Percentiles rank a stretch among this genome's conserved stretches.
Conservation (phyloP, 768 basidiomycete genomes). For the Mycena rebaudengoi region DNA sequence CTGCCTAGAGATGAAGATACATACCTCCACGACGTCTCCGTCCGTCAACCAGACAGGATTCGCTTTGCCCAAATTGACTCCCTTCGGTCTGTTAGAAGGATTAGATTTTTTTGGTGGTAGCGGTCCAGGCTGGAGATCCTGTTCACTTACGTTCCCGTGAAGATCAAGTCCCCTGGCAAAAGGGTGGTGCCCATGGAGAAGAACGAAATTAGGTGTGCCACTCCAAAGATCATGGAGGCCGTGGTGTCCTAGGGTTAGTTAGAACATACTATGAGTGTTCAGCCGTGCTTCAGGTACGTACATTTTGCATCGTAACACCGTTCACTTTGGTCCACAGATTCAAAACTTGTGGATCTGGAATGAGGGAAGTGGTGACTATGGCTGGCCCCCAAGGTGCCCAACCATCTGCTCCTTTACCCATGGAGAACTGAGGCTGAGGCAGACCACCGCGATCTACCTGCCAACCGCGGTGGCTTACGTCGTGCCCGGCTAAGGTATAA, state of each 20-base stretch:
- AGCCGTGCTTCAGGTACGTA: no score
- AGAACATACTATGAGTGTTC: no score
- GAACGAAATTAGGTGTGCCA: constrained; percentile 8
- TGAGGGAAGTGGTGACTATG: constrained; percentile 46
- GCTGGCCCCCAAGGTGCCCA: constrained; percentile 51
- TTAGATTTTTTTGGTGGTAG: no score
- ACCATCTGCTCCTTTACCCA: constrained; percentile 54
- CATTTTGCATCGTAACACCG: no score
- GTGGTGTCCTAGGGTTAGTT: no score
- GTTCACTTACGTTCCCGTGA: neutral
- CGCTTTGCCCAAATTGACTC: neutral
- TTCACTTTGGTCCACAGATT: constrained; percentile 51
- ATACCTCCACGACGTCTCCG: no score
- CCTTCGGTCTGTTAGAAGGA: neutral
- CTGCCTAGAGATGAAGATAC: no score
- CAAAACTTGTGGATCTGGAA: constrained; percentile 48
- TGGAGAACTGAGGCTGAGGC: constrained; percentile 52
- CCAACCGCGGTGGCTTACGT: constrained; percentile 55
- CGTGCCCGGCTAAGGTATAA: constrained; percentile 50
- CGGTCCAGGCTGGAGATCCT: neutral
- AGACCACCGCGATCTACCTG: constrained; percentile 52
- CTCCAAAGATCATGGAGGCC: constrained; percentile 14
- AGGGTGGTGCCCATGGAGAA: constrained; percentile 10
- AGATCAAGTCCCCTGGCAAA: constrained; percentile 2
- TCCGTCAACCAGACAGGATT: no score